Evolutionary conservation across 2,329 filamentous ascomycete species (phyloP).

Genomic region (Pseudopyricularia cyperi): DNA sequence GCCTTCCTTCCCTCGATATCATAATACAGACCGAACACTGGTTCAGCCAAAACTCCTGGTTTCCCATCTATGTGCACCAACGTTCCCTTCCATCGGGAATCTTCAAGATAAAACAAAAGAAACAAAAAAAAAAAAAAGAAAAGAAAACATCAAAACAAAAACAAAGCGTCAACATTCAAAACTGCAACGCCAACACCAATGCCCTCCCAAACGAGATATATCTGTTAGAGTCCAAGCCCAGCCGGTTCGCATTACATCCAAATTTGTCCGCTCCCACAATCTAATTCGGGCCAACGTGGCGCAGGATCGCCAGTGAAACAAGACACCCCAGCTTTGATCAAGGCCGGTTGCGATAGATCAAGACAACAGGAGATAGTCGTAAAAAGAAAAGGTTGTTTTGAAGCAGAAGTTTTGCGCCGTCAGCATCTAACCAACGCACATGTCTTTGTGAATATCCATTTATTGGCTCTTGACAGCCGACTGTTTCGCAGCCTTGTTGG

Average conservation of each 20-base stretch:
- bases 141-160: background rate
- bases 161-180: background rate
- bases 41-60: background rate
- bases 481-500: constrained; percentile 18
- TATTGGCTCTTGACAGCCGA: constrained; percentile 9
- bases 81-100: background rate
- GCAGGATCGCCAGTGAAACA: background rate
- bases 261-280: background rate
- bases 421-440: background rate
- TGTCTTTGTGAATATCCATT: background rate
- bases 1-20: background rate
- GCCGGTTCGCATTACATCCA: background rate
- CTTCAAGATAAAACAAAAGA: background rate
- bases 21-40: background rate
- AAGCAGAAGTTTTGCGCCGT: background rate
- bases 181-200: background rate
- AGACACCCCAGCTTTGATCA: background rate
- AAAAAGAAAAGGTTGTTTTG: background rate
- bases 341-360: background rate
- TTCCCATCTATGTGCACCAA: background rate
- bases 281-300: background rate
- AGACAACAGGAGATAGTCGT: background rate
- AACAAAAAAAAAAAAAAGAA: background rate
- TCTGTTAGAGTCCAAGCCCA: background rate
- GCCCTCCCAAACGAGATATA: background rate